Conservation (phyloP, 139 green algal species). For the Coelastrella sp. region DNA sequence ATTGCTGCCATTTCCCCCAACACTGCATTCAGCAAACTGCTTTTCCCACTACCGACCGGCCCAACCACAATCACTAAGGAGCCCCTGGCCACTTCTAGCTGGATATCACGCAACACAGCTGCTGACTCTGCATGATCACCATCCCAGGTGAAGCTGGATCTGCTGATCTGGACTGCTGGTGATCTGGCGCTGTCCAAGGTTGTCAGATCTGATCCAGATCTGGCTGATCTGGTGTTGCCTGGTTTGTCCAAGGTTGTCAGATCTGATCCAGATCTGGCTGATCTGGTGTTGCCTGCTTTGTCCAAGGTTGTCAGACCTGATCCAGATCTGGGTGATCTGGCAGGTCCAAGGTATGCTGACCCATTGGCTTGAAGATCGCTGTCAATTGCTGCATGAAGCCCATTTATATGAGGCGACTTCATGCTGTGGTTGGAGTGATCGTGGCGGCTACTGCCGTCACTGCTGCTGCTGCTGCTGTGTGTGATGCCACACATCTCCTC, state of each 20-base stretch:
- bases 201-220: neutral
- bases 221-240: neutral
- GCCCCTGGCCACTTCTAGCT: constrained; percentile 69
- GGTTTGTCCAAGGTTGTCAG: too few species aligned
- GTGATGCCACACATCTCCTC: neutral
- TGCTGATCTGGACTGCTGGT: constrained; percentile 36
- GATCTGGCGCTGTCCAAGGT: neutral
- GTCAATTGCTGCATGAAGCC: too few species aligned
- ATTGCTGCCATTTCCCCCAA: constrained; percentile 75
- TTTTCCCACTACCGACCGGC: constrained; percentile 87
- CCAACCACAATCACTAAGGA: constrained; percentile 83
- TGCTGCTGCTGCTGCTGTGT: constrained; percentile 5
- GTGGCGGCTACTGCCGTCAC: neutral
- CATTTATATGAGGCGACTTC: neutral
- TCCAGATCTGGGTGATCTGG: neutral
- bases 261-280: neutral
- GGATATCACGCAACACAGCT: constrained; percentile 70
- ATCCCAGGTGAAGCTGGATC: constrained; percentile 63
- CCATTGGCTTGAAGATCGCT: too few species aligned
- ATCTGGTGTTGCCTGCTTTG: neutral
- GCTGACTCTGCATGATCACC: neutral
- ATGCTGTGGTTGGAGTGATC: neutral
- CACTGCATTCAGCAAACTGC: constrained; percentile 78
- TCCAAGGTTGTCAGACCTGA: too few species aligned
- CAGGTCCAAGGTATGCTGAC: too few species aligned